phyloP scores from a whole-genome alignment of 805 yeast species.

The Brettanomyces anomalus region DNA sequence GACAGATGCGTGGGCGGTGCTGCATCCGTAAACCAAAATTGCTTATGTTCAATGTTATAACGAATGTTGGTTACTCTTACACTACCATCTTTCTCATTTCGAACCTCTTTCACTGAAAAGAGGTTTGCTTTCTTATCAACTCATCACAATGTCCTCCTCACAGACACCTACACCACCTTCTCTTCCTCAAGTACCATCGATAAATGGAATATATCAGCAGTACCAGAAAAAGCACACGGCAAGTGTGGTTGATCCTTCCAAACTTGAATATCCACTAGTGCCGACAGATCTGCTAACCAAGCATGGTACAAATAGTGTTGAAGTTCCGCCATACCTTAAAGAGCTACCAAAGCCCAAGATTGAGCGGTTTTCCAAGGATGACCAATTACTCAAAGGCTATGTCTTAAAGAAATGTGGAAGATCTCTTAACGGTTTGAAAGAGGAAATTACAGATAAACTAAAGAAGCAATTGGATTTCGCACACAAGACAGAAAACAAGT shows the following conservation, averaged over 20 bases:
- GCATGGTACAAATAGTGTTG: not conserved
- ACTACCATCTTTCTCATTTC: no score
- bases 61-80: no score
- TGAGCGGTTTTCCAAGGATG: slow-evolving; percentile 11
- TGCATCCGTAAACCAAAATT: no score
- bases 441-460: slow-evolving; percentile 22
- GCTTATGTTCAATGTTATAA: no score
- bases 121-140: no score
- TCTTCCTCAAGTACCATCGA: not conserved
- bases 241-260: not conserved
- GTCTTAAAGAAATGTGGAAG: slow-evolving; percentile 9
- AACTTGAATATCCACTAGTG: slow-evolving; percentile 17
- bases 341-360: slow-evolving; percentile 17
- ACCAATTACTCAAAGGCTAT: slow-evolving; percentile 13
- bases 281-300: slow-evolving; percentile 10
- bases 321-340: slow-evolving; percentile 15
- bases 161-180: not conserved
- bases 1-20: no score
- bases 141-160: no score
- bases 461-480: slow-evolving; percentile 32
- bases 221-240: no score
- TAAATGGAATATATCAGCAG: no score
- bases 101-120: no score
- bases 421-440: slow-evolving; percentile 7
- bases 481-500: slow-evolving; percentile 15